Percentiles rank a stretch among this genome's conserved stretches.
Evolutionary conservation across 345 rosid genomes (phyloP).

Genomic region (Salix dunnii): DNA sequence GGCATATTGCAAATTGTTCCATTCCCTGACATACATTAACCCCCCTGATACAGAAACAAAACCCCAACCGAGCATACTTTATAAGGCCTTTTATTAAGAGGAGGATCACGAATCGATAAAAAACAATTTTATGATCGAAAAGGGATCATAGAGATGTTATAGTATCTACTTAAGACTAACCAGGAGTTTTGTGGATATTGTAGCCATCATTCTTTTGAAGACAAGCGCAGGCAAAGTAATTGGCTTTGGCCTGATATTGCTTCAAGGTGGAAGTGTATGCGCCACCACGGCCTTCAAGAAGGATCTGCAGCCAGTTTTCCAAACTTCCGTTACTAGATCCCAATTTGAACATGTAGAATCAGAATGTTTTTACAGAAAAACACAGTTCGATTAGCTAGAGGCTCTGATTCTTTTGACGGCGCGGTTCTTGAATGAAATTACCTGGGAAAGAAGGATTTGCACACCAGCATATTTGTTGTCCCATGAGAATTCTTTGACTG

Average conservation of each 20-base stretch:
- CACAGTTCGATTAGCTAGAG: too few species aligned
- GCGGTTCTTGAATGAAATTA: slow-evolving; percentile 1
- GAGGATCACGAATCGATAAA: not conserved
- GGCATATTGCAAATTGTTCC: slow-evolving; percentile 86
- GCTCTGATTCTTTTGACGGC: too few species aligned
- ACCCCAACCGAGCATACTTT: not conserved
- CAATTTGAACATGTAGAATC: not conserved
- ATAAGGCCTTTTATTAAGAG: too few species aligned
- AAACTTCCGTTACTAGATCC: not conserved
- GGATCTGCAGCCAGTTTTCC: slow-evolving; percentile 31
- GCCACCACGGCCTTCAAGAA: slow-evolving; percentile 48
- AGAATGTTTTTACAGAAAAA: too few species aligned
- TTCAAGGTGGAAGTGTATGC: slow-evolving; percentile 16
- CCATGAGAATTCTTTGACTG: slow-evolving; percentile 88
- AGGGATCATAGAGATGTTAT: not conserved
- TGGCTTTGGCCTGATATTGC: slow-evolving; percentile 69
- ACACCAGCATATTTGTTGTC: slow-evolving; percentile 87
- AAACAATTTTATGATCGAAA: not conserved
- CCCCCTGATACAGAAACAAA: slow-evolving; percentile 45
- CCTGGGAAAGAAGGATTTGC: slow-evolving; percentile 78
- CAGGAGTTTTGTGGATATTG: slow-evolving; percentile 51
- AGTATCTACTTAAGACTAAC: slow-evolving; percentile 19
- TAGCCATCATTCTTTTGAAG: slow-evolving; percentile 70
- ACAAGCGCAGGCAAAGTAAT: slow-evolving; percentile 82
- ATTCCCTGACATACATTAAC: slow-evolving; percentile 62